Conservation (phyloP, 2,329 filamentous ascomycete species). For the Colletotrichum sidae region DNA sequence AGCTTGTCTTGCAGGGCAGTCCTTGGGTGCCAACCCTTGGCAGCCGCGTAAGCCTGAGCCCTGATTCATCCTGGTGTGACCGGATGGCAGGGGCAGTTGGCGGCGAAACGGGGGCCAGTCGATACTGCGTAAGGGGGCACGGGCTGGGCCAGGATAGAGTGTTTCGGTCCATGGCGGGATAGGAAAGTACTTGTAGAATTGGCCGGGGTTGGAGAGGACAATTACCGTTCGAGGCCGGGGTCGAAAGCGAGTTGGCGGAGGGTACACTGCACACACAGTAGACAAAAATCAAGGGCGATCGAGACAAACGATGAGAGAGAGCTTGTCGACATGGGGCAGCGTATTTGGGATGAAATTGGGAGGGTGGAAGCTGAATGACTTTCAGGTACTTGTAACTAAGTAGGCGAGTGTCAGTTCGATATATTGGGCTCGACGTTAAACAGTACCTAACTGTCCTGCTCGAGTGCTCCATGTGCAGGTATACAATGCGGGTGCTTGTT, state of each 20-base stretch:
- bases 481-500: no score
- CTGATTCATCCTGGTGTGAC: conserved; percentile 37
- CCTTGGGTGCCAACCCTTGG: conserved; percentile 21
- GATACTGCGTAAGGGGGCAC: conserved; percentile 8
- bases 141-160: conserved; percentile 15
- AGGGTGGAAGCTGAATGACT: no score
- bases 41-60: conserved; percentile 37
- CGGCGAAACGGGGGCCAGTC: conserved; percentile 22
- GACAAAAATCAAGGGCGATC: not conserved
- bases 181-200: conserved; percentile 14
- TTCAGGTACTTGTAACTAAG: no score
- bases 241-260: not conserved
- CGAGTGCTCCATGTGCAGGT: no score
- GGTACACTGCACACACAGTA: not conserved
- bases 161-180: conserved; percentile 25
- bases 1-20: conserved; percentile 22
- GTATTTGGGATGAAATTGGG: no score
- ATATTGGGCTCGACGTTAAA: no score
- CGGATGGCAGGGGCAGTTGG: conserved; percentile 28
- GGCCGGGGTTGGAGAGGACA: conserved; percentile 8
- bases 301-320: no score
- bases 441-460: no score
- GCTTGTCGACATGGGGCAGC: no score
- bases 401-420: no score
- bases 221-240: conserved; percentile 11